Evolutionary conservation across 805 yeast genomes (phyloP), one percentile per base, ranked within the genome.

Genomic region (Myxozyma nipponensis): DNA sequence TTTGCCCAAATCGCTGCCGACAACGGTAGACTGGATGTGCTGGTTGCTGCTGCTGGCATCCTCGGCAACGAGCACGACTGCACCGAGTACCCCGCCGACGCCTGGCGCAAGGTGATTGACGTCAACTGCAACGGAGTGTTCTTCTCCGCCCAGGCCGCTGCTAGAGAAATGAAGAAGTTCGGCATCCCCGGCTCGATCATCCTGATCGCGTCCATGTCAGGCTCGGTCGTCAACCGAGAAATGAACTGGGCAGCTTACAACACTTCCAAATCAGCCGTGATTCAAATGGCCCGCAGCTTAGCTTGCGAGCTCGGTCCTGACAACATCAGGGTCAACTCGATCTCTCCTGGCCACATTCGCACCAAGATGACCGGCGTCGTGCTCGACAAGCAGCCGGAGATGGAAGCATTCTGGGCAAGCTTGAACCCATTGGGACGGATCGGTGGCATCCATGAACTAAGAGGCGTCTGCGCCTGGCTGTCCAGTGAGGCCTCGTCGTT

Each of bases 11-110:
- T 86, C 1, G 60, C 78, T 19, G 26, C 19, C 4, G 57, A 62
- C 3, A 70, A 69, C 44, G 87, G 88, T 1, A 66, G 66, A 18
- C 68, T 88, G 36, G 80, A 85, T 63, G 75, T 86, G 0, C 62
- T 86, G 17, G 73, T 87, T 38, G 83, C 86, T 32, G 83, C 86
- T 32, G 86, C 87, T 66, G 95, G 95, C 1, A 95, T 95, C 4
- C 73, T 75, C 0, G 68, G 66, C 6, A 57, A 56, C 34, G 60
- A 61, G 35, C 54, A 69, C 63, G 78, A 79, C 32, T 79, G 79
- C 50, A 77, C 75, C 59, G 76, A 75, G 46, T 77, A 76, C 63
- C 80, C 82, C 10, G 74, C 72, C 39, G 71, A 69, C 34, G 76
- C 75, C 62, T 86, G 87, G 85, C 73, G 74, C 60, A 78, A 77